Evolutionary conservation across 345 rosid species (phyloP).

Genomic region (Sapria himalayana): DNA sequence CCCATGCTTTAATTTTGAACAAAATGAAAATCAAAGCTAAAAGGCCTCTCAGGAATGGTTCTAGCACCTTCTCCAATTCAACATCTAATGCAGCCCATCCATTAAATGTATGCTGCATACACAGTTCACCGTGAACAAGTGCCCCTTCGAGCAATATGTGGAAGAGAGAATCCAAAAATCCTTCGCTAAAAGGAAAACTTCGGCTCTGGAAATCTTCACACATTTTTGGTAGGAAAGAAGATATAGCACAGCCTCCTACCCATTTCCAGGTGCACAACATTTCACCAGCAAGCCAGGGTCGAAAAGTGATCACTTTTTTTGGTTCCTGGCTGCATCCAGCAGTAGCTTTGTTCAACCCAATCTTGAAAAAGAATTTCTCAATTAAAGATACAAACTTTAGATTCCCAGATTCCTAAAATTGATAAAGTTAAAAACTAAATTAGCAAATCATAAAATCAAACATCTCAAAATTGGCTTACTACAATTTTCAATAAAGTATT

Average conservation of each 20-base stretch:
- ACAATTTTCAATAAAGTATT: no score
- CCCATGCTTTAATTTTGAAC: slow-evolving; percentile 53
- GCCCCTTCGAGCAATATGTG: slow-evolving; percentile 68
- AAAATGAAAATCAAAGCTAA: slow-evolving; percentile 34
- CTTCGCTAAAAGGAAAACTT: slow-evolving; percentile 12
- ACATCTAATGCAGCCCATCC: slow-evolving; percentile 23
- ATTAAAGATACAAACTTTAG: slow-evolving; percentile 43
- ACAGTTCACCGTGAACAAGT: slow-evolving; percentile 37
- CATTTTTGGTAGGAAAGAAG: slow-evolving; percentile 53
- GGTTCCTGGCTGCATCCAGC: slow-evolving; percentile 15
- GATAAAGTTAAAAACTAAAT: background rate
- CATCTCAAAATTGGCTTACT: no score
- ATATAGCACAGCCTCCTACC: slow-evolving; percentile 60
- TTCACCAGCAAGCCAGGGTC: slow-evolving; percentile 86
- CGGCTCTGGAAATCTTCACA: slow-evolving; percentile 29
- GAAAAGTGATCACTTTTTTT: slow-evolving; percentile 16
- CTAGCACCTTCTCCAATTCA: slow-evolving; percentile 30
- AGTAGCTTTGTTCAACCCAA: slow-evolving; percentile 40
- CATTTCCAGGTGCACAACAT: slow-evolving; percentile 86
- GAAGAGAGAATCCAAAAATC: slow-evolving; percentile 40
- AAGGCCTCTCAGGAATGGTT: slow-evolving; percentile 75
- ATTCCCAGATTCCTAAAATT: slow-evolving; percentile 23
- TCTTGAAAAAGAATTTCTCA: slow-evolving; percentile 36
- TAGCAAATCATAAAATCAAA: background rate
- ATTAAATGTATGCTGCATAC: slow-evolving; percentile 13